Base-by-base conservation (phyloP, 257 asterid species). In the Haberlea rhodopensis region DNA sequence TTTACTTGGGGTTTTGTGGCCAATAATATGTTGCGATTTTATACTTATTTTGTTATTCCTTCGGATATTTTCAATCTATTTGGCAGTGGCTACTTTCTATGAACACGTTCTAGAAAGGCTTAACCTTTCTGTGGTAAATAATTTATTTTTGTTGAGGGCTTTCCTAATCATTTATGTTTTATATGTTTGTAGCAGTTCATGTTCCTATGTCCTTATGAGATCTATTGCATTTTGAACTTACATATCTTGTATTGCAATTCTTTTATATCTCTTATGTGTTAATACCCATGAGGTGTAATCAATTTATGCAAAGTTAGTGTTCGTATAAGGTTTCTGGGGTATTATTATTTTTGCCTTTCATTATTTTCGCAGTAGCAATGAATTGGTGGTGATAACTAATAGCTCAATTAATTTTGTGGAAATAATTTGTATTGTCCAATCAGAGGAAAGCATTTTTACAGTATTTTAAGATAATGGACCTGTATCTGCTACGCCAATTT, bases 51-150 rank as follows among this genome's bases (percentile, higher is more conserved):
- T 58, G 56, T 49, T 52, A 53, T 70, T 56, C 18, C 62, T 64
- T 31, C 46, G 73, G 73, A 40, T 21, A 70, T 75, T 40, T 66
- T 61, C 58, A 37, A 46, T 66, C 56, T 26, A 65, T 68, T 65
- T 60, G 20, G 70, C 49, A 37, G 5, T 37, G 16, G 48, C 48
- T 37, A 37, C 15, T 37, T 37, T 37, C 1, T 0, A 10, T 29
- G 7, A 29, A 29, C 0, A 29, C 0, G 10, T 37, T 37, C 5
- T 37, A 10, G 46, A 37, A 37, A 37, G 46, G 46, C n/a, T 37
- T 37, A 10, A 37, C 46, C 46, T 37, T 37, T 37, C 16, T 10
- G 2, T 37, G 46, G 16, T 11, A 37, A 19, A 16, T 43, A 11
- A 37, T 43, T 43, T 43, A n/a, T n/a, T 8, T 43, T 43, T 43